These are phyloP conservation scores for Boechera divaricarpa DNA, from an alignment of 345 rosid genomes.

Conservation along the genomic window DNA sequence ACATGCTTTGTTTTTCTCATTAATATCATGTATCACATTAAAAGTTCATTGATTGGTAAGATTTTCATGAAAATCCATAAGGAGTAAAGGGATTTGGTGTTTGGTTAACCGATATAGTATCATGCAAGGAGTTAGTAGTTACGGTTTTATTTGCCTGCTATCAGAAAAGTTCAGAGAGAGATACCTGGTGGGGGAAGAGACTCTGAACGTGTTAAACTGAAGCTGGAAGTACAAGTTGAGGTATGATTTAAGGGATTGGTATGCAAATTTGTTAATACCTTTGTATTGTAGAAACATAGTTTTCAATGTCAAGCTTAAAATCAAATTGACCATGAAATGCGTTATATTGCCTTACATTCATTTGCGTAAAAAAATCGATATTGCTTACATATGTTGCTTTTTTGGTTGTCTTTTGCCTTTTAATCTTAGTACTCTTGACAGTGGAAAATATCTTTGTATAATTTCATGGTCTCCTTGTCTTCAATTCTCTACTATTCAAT, in stretches of 20 bases:
- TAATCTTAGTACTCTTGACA: neutral
- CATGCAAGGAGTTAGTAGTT: neutral
- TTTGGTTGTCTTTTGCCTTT: constrained; percentile 14
- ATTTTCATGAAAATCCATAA: neutral
- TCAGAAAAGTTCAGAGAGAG: constrained; percentile 87
- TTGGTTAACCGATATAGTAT: constrained; percentile 15
- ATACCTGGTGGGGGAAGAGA: constrained; percentile 82
- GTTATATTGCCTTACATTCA: neutral
- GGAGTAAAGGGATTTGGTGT: neutral
- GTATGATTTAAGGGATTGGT: constrained; percentile 42
- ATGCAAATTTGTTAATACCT: neutral
- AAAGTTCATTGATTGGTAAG: neutral
- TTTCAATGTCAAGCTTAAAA: neutral
- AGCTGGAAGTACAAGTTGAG: constrained; percentile 89
- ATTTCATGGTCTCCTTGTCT: constrained; percentile 8
- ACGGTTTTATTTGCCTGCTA: neutral
- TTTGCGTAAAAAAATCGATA: neutral
- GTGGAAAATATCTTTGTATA: constrained; percentile 11
- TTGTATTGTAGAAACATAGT: neutral
- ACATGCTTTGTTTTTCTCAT: neutral
- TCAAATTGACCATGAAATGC: neutral
- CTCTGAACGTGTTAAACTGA: constrained; percentile 78
- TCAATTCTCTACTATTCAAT: constrained; percentile 9
- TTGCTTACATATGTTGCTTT: constrained; percentile 8
- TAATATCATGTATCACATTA: constrained; percentile 12